Evolutionary conservation across 768 basidiomycete genomes (phyloP), one percentile per base, ranked within the genome.

Genomic region (Mycena vitilis): DNA sequence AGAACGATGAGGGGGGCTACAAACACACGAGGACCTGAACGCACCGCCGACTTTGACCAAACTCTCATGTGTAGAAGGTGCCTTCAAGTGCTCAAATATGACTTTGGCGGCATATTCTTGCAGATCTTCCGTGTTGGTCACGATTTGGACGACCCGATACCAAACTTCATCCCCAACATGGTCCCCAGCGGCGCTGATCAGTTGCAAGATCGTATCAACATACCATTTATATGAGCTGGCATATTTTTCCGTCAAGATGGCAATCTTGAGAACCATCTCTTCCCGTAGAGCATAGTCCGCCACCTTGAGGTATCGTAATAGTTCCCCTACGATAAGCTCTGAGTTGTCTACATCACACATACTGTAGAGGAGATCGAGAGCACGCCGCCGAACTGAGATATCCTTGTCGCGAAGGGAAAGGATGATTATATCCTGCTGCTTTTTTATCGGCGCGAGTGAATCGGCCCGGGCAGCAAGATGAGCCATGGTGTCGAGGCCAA

Each of bases 291-390:
- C 95, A 73, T 98, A 99, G 79, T 99, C 98, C 9, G 98, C 98
- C n/a, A 98, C 89, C 77, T 89, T 90, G 65, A 99, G 88, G 79
- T 98, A 99, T 64, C 94, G 89, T 63, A 99, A 83, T 20, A 99
- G 86, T 79, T 99, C 97, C 44, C 93, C 96, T 40, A 99, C 98
- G 74, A 99, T 96, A 69, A 94, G 82, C 77, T 98, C 96, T 7
- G 97, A 95, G 79, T 98, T 99, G 75, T 94, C 92, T n/a, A 91
- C 86, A 77, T 99, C 98, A 79, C 98, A 99, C 98, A 99, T 99
- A 81, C 95, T 97, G 81, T 99, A 99, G 11, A 99, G 86, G 59
- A 99, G 85, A 80, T 99, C 98, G 66, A 99, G 85, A 13, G 96
- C 98, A 57, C 98, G 87, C 62, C 98, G 85, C 40, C 98, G 89